phyloP scores from a whole-genome alignment of 1,139 yeast species.

The Protomyces pachydermus region DNA sequence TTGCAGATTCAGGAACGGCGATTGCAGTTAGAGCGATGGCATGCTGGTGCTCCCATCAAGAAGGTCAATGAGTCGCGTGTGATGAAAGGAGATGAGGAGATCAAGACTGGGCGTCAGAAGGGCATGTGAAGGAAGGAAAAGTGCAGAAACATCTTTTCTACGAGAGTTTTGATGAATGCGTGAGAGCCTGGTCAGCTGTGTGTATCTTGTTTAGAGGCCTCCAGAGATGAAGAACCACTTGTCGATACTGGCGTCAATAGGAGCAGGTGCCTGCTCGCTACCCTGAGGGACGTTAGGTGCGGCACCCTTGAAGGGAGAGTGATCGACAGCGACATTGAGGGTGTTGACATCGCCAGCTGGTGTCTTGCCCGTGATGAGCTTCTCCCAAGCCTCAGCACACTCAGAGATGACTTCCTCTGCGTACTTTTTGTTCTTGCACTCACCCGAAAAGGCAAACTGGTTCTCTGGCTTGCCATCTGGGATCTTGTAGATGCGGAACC shows the following conservation, averaged over 20 bases:
- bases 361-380: conserved; percentile 53
- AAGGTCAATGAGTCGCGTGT: too few relatives aligned
- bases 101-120: too few relatives aligned
- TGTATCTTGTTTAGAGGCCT: background rate
- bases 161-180: too few relatives aligned
- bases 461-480: conserved; percentile 92
- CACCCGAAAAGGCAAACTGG: conserved; percentile 78
- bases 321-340: conserved; percentile 40
- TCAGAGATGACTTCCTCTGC: conserved; percentile 68
- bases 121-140: too few relatives aligned
- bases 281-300: conserved; percentile 59
- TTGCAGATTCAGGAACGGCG: too few relatives aligned
- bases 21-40: too few relatives aligned
- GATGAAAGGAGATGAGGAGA: too few relatives aligned
- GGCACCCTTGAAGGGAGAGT: conserved; percentile 40
- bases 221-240: conserved; percentile 97
- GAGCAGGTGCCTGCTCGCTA: conserved; percentile 71
- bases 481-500: conserved; percentile 95
- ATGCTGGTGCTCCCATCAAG: too few relatives aligned
- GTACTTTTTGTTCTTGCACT: conserved; percentile 63
- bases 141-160: too few relatives aligned
- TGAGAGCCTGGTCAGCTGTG: too few relatives aligned
- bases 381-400: conserved; percentile 76
- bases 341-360: conserved; percentile 49
- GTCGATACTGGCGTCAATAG: conserved; percentile 93